Evolutionary conservation across 2,329 filamentous ascomycete genomes (phyloP), one percentile per base, ranked within the genome.

Genomic region (Trichoderma koningii): DNA sequence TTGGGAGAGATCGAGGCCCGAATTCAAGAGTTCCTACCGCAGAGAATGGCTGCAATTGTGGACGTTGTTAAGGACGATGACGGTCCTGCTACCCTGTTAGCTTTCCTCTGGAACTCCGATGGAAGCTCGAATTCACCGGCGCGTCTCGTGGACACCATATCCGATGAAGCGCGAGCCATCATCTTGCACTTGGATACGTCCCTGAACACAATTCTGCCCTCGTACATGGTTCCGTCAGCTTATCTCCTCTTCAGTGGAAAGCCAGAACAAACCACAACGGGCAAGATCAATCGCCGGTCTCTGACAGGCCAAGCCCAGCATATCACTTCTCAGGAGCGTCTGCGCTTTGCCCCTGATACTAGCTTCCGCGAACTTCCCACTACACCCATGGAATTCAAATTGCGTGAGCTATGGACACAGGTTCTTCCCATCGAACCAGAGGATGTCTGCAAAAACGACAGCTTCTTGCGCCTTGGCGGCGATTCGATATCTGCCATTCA

Each of bases 161-260:
- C 44, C 3, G 57, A 61, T 19, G 30, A 61, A 23, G 34, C 30
- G 1, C 47, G 38, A 14, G 47, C 28, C 5, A 14, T 21, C 5
- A 42, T 61, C 3, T 26, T 12, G 44, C 73, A 71, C 30, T 47
- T 68, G 12, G 44, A 61, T 17, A 55, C 55, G 10, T 30, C 62
- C 7, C 19, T 68, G 4, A 52, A 28, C 21, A 30, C 63, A 6
- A n/a, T 53, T 14, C 52, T 69, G 21, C 69, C 69, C 2, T 21
- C 23, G 2, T 70, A 70, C 55, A 70, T 70, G 69, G 45, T 70
- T 21, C 69, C 68, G 2, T 62, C 68, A 3, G 38, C 63, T 34
- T 70, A 66, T 48, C 66, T 70, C 19, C 63, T 61, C 12, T 69
- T 67, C 41, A 3, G 9, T 15, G 67, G 64, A 45, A 68, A 68